Base-by-base conservation (phyloP, 2,329 filamentous ascomycete species). In the Alternaria gaisen region DNA sequence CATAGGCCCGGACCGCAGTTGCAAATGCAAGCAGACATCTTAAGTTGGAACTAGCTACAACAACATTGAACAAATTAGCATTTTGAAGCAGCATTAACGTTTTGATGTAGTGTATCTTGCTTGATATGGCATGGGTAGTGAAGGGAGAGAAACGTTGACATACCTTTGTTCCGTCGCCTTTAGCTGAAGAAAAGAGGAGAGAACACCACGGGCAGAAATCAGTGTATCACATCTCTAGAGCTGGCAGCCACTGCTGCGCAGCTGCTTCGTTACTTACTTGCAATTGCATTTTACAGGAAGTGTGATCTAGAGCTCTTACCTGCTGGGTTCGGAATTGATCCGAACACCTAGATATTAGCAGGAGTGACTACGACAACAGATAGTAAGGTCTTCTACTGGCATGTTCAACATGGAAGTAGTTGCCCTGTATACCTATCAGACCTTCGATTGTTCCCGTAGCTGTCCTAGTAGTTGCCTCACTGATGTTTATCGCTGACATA, bases 101-200 rank as follows among this genome's bases (percentile, higher is more conserved):
- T 30, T n/a, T 32, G 8, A 20, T 32, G 26, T 32, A 32, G 43
- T 16, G 9, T 32, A 32, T 32, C 26, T 32, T 47, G 43, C 26
- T 47, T 34, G 28, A 34, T 48, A 34, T n/a, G 44, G n/a, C 5
- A 48, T 14, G n/a, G 12, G 44, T 20, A 34, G 26, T 20, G 28
- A 48, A 48, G 44, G 44, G 16, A n/a, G 32, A 34, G 28, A 48
- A 48, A 48, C 44, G 12, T 32, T 34, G 10, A 34, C 44, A 20
- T 48, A 48, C 44, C 28, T 32, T 20, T 9, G 26, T 34, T 34
- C 44, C 14, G 10, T n/a, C n/a, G 18, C 12, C n/a, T 34, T 2
- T 34, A 48, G 44, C 44, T 48, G 14, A 48, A 48, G 44, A 48
- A 48, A 2, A 48, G 10, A 48, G 34, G 44, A 48, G 44, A 48